These are phyloP conservation scores for Astraeus odoratus DNA, from an alignment of 768 basidiomycete species.

Conservation along the genomic window DNA sequence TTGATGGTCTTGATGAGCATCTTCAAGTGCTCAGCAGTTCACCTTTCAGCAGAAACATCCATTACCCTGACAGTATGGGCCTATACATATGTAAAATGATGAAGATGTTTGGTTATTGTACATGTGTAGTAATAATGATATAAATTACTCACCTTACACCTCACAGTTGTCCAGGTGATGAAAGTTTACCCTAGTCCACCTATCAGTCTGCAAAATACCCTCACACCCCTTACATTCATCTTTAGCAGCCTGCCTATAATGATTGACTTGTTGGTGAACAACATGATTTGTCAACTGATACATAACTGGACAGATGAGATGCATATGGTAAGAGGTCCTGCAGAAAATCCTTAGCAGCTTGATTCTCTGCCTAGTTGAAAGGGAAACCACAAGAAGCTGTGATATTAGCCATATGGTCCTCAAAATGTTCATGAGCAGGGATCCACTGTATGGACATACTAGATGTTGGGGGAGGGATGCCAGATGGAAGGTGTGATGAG, in stretches of 20 bases:
- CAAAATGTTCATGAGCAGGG: too few species aligned
- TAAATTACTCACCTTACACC: constrained; percentile 12
- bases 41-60: constrained; percentile 26
- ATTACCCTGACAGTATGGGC: constrained; percentile 25
- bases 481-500: too few species aligned
- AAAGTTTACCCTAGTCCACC: constrained; percentile 30
- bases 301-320: constrained; percentile 13
- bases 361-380: constrained; percentile 33
- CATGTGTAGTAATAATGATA: not conserved
- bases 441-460: too few species aligned
- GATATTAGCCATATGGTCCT: not conserved
- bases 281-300: constrained; percentile 16
- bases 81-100: constrained; percentile 11
- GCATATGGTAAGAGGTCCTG: constrained; percentile 26
- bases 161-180: constrained; percentile 19
- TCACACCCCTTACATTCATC: constrained; percentile 7
- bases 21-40: constrained; percentile 27
- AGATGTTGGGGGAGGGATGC: too few species aligned
- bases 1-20: constrained; percentile 13
- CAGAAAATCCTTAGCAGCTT: constrained; percentile 25
- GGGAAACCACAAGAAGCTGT: constrained; percentile 17
- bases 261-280: constrained; percentile 11
- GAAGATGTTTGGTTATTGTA: not conserved
- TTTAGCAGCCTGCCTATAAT: not conserved
- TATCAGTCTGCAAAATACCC: constrained; percentile 28